Evolutionary conservation across 2,329 filamentous ascomycete species (phyloP).

Genomic region (Camillea tinctor): DNA sequence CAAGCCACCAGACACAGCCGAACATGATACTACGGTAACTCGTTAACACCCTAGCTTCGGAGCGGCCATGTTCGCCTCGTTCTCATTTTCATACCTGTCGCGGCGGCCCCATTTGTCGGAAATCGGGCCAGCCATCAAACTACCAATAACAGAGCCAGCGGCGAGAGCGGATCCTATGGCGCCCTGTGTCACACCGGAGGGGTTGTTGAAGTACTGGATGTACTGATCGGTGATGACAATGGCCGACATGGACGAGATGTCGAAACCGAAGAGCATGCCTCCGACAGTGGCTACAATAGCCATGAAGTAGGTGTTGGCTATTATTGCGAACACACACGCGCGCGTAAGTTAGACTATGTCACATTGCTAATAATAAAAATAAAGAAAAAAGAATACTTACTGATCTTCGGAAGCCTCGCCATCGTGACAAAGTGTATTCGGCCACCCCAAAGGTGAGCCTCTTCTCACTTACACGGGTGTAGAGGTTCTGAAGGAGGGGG

Average conservation of each 20-base stretch:
- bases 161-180: constrained; percentile 53
- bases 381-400: constrained; percentile 14
- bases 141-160: constrained; percentile 51
- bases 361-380: constrained; percentile 1
- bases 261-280: constrained; percentile 49
- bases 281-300: constrained; percentile 31
- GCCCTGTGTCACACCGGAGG: constrained; percentile 46
- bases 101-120: constrained; percentile 49
- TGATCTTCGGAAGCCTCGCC: constrained; percentile 30
- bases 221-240: constrained; percentile 53
- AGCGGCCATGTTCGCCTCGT: neutral
- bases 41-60: neutral
- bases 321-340: constrained; percentile 1
- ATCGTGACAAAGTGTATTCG: constrained; percentile 21
- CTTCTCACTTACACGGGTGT: constrained; percentile 9
- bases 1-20: constrained; percentile 48
- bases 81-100: constrained; percentile 27
- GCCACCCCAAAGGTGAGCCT: constrained; percentile 6
- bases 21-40: constrained; percentile 39
- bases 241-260: constrained; percentile 58
- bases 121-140: constrained; percentile 46
- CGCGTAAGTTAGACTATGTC: neutral
- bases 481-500: constrained; percentile 4
- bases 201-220: constrained; percentile 50
- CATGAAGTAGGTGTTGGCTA: constrained; percentile 33